phyloP scores from a whole-genome alignment of 352 stramenopile genomes.

The Thraustochytrium sp. region DNA sequence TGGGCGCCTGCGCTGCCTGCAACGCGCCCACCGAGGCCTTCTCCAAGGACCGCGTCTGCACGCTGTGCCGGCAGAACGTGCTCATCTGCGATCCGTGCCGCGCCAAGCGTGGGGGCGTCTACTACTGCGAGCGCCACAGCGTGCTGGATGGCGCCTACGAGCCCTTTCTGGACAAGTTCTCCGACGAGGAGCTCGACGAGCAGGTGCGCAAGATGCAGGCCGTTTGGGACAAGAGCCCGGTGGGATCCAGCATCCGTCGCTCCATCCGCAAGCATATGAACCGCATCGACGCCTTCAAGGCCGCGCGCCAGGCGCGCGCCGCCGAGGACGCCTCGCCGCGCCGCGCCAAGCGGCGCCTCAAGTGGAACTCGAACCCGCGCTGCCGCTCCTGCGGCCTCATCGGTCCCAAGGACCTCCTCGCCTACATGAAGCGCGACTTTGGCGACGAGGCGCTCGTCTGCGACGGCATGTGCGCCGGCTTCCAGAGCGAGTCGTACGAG shows the following conservation, averaged over 20 bases:
- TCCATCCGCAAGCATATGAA: background rate
- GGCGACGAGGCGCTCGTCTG: background rate
- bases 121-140: slow-evolving; percentile 28
- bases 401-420: background rate
- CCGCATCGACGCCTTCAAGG: background rate
- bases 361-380: slow-evolving; percentile 19
- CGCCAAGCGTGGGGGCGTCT: slow-evolving; percentile 7
- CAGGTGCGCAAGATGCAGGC: background rate
- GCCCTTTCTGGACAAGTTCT: slow-evolving; percentile 34
- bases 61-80: background rate
- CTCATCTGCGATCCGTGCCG: slow-evolving; percentile 15
- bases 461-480: slow-evolving; percentile 19
- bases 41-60: background rate
- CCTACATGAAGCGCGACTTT: background rate
- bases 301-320: background rate
- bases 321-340: background rate
- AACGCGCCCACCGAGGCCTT: background rate
- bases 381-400: slow-evolving; percentile 24
- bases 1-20: slow-evolving; percentile 7
- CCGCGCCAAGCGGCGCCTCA: background rate
- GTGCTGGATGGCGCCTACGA: background rate
- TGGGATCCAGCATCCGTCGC: background rate
- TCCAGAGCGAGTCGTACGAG: slow-evolving; percentile 10
- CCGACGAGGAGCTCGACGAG: background rate
- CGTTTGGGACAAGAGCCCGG: background rate